phyloP scores from a whole-genome alignment of 2,329 filamentous ascomycete species.

The Claviceps capensis region DNA sequence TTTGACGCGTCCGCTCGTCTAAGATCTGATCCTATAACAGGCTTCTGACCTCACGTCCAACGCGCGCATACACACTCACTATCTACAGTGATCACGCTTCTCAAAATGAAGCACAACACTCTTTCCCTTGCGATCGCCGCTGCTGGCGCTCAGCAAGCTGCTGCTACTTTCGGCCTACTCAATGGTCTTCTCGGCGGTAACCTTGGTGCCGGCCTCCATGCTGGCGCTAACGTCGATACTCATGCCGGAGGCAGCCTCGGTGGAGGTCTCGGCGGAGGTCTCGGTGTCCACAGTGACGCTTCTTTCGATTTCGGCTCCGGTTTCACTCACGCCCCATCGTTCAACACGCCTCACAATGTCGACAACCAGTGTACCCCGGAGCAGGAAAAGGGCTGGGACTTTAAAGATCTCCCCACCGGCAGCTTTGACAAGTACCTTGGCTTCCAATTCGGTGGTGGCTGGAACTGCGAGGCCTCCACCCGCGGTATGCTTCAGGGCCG shows the following conservation, averaged over 20 bases:
- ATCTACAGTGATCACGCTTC: constrained; percentile 3
- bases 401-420: constrained; percentile 47
- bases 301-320: constrained; percentile 3
- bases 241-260: background rate
- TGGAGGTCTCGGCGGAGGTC: background rate
- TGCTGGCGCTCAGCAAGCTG: constrained; percentile 35
- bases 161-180: constrained; percentile 23
- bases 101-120: constrained; percentile 36
- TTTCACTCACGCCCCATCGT: constrained; percentile 29
- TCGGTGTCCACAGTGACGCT: no score
- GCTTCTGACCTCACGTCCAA: background rate
- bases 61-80: constrained; percentile 4
- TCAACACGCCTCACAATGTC: constrained; percentile 55
- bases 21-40: constrained; percentile 14
- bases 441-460: constrained; percentile 60
- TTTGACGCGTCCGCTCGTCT: constrained; percentile 20
- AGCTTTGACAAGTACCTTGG: constrained; percentile 54
- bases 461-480: constrained; percentile 50
- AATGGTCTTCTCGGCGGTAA: background rate
- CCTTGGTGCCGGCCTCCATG: constrained; percentile 4
- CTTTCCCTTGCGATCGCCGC: constrained; percentile 35
- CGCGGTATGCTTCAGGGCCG: constrained; percentile 41
- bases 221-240: background rate
- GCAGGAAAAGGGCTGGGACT: constrained; percentile 61
- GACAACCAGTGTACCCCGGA: constrained; percentile 64